A percentile compares a stretch with the other conserved stretches of the same genome.
phyloP scores from a whole-genome alignment of 2,329 filamentous ascomycete species.

The Paracoccidioides lutzii region DNA sequence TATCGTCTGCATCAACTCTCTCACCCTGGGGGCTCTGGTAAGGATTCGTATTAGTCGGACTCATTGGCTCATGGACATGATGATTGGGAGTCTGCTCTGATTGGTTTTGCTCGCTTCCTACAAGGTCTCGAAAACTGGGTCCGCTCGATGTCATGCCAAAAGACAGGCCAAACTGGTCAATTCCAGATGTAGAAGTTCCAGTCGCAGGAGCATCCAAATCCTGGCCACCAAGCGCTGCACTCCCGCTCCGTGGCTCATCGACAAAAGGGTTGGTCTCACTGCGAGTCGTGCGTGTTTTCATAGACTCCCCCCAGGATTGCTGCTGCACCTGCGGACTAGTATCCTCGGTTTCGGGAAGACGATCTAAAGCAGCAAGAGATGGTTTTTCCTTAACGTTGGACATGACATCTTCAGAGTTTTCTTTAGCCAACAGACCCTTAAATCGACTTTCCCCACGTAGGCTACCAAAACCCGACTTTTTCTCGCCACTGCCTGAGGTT shows the following conservation, averaged over 20 bases:
- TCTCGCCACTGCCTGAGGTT: constrained; percentile 49
- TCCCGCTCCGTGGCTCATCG: constrained; percentile 42
- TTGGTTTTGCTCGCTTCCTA: constrained; percentile 45
- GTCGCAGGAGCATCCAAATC: constrained; percentile 47
- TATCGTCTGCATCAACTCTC: constrained; percentile 50
- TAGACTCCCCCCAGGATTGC: constrained; percentile 33
- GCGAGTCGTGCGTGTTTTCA: constrained; percentile 36
- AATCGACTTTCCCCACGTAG: constrained; percentile 67
- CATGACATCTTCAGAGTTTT: constrained; percentile 53
- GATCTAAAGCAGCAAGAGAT: constrained; percentile 40
- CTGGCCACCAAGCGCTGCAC: constrained; percentile 60
- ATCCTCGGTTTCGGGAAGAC: constrained; percentile 40
- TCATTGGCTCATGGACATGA: constrained; percentile 55
- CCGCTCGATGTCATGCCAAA: constrained; percentile 49
- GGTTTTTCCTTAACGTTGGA: constrained; percentile 42
- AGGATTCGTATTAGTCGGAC: constrained; percentile 90
- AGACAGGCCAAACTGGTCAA: constrained; percentile 45
- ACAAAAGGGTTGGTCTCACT: constrained; percentile 38
- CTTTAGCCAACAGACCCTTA: constrained; percentile 71
- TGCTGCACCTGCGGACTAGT: constrained; percentile 35
- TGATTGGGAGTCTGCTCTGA: constrained; percentile 43
- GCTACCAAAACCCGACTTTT: constrained; percentile 54
- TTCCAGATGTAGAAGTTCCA: constrained; percentile 21
- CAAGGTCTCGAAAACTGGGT: constrained; percentile 44
- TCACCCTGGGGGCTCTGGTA: constrained; percentile 82